Conservation (phyloP, 1,284 basidiomycete genomes). For the Violaceomyces palustris region DNA sequence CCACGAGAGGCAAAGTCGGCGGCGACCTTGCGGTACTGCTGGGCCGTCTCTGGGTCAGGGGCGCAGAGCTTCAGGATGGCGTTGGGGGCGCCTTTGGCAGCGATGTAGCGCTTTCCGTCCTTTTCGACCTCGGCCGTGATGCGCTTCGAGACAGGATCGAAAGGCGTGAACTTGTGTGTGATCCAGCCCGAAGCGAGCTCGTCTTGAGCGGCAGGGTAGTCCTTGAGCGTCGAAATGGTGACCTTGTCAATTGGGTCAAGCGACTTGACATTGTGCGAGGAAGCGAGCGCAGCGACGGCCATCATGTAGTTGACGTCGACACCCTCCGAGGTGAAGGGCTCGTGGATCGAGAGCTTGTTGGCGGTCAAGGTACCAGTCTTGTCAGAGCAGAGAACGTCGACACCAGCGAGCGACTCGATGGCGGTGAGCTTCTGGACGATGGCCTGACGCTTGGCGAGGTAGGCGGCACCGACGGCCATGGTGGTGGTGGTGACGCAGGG, state of each 20-base stretch:
- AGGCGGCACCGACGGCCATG: constrained; percentile 60
- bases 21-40: constrained; percentile 56
- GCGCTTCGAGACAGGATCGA: constrained; percentile 61
- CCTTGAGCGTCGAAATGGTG: constrained; percentile 59
- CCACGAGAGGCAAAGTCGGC: constrained; percentile 58
- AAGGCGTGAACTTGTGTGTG: constrained; percentile 60
- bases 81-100: constrained; percentile 61
- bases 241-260: constrained; percentile 62
- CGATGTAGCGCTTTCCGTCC: constrained; percentile 58
- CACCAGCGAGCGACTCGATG: constrained; percentile 61
- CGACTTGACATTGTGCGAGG: constrained; percentile 60
- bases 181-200: constrained; percentile 58
- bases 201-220: constrained; percentile 59
- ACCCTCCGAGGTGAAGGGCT: constrained; percentile 57
- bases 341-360: constrained; percentile 61
- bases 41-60: constrained; percentile 55
- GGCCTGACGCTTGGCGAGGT: constrained; percentile 60
- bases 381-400: constrained; percentile 61
- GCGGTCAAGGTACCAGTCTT: constrained; percentile 62
- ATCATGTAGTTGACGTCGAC: constrained; percentile 57
- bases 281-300: constrained; percentile 60
- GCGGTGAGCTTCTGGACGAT: constrained; percentile 64
- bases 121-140: constrained; percentile 61
- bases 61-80: constrained; percentile 59
- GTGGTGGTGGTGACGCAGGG: constrained; percentile 60